Evolutionary conservation across 495 filamentous ascomycete genomes (phyloP), one percentile per base, ranked within the genome.

Genomic region (Penicillium simplicissimum): DNA sequence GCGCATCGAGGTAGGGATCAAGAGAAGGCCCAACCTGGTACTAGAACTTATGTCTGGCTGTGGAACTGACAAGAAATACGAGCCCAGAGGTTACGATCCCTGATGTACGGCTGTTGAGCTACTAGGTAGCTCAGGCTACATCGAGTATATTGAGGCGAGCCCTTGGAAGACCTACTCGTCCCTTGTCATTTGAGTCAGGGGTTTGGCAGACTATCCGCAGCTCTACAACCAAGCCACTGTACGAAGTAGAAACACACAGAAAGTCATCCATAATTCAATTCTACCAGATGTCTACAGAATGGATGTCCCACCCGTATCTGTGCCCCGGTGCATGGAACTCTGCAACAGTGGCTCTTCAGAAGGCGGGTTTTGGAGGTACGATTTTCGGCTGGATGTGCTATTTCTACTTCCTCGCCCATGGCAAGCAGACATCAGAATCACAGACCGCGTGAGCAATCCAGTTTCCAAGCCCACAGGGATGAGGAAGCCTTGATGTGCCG

Each of bases 261-360:
- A 52, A 6, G 10, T 23, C 34, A 37, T n/a, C 28, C 28, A 11
- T 37, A 19, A 17, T 4, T n/a, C 21, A 33, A 17, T 8, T 31
- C 28, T 31, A 34, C 14, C 15, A 10, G 1, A 33, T 25, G 25
- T 56, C 56, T 63, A 57, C 58, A 57, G 3, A n/a, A 51, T 51
- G 25, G 53, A 83, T 96, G 89, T 96, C 79, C 83, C 86, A 83
- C 90, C 91, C 89, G 92, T 96, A 96, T 96, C 92, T 96, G 92
- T 96, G 89, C 92, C 86, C 84, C 82, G 80, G 87, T 81, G 83
- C 82, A 85, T 81, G 58, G 74, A 78, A 79, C 91, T 87, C 73
- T 79, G 82, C 82, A 81, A 76, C 81, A 81, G 88, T 86, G 86
- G 91, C 92, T 94, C 91, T 91, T 94, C 91, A 89, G 85, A 81